Evolutionary conservation across 2,329 filamentous ascomycete genomes (phyloP).

Genomic region (Cadophora luteo-olivacea): DNA sequence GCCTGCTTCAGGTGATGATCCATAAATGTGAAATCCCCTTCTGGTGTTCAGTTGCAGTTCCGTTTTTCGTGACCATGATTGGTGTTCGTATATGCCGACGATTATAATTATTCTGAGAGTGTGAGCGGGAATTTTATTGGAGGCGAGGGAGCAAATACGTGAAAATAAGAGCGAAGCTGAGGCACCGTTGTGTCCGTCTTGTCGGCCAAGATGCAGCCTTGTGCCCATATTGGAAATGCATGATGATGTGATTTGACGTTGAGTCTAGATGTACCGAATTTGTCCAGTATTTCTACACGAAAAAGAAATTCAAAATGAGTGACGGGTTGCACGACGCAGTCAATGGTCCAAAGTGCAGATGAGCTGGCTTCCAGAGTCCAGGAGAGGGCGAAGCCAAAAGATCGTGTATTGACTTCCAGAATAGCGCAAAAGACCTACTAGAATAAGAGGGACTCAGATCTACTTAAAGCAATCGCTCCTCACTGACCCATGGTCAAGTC

Average conservation of each 20-base stretch:
- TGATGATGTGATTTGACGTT: constrained; percentile 18
- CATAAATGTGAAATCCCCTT: constrained; percentile 26
- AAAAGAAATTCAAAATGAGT: neutral
- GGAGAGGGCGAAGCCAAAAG: neutral
- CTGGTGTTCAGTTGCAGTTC: constrained; percentile 21
- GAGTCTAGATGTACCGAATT: neutral
- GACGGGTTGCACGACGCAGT: neutral
- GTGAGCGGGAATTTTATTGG: constrained; percentile 16
- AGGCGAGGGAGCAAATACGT: constrained; percentile 23
- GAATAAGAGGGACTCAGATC: constrained; percentile 2
- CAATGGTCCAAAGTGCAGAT: neutral
- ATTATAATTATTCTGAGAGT: constrained; percentile 28
- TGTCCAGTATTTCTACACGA: neutral
- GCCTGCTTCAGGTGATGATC: constrained; percentile 31
- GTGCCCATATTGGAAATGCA: constrained; percentile 26
- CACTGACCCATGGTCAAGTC: constrained; percentile 7
- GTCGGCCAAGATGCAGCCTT: constrained; percentile 28
- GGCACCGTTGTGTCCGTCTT: constrained; percentile 31
- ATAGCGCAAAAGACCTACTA: neutral
- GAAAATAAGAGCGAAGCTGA: constrained; percentile 34
- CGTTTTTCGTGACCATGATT: constrained; percentile 14
- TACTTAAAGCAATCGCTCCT: constrained; percentile 11
- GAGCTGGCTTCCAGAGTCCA: constrained; percentile 9
- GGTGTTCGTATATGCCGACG: constrained; percentile 25
- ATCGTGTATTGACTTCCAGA: constrained; percentile 14